Evolutionary conservation across 2,329 filamentous ascomycete species (phyloP), one percentile per base, ranked within the genome.

Genomic region (Exophiala oligosperma): DNA sequence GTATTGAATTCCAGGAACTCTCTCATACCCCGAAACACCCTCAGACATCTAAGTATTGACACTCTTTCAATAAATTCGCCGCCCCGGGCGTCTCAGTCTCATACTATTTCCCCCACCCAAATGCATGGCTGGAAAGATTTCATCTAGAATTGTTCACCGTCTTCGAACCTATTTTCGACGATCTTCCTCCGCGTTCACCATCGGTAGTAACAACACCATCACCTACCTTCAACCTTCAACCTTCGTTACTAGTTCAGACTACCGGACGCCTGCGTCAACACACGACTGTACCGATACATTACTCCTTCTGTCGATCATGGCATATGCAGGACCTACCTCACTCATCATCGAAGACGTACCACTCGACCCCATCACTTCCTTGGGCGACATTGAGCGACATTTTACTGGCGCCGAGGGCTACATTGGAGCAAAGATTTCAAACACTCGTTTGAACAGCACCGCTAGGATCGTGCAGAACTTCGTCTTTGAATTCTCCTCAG

Each of bases 401-500:
- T 60, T 60, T 21, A 2, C 32, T 21, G 29, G n/a, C 26, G 12
- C 46, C 12, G 57, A 60, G 41, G 57, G 57, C 23, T 60, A 53
- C 44, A 21, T 53, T 5, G 37, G 57, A 43, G n/a, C 26, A 40
- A 35, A 28, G 7, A 24, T 49, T 35, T 48, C 47, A 38, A 37
- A 52, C 21, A 28, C 46, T 17, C 23, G 43, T n/a, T 2, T 12
- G 12, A 21, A 17, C 43, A 46, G 8, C 21, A 53, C 8, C 5
- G 43, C 43, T 17, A 35, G 41, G 24, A 26, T 43, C 24, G 11
- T 37, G 21, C 53, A 50, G 44, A 52, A 63, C 48, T 49, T 54
- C 23, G 38, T 58, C 26, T 54, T 54, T 35, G 29, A 53, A 6
- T 63, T 63, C 29, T 24, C 57, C 24, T 61, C 61, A 23, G 52